A percentile compares a stretch with the other conserved stretches of the same genome.
Conservation (phyloP, 768 basidiomycete genomes). For the Lactarius sp. region DNA sequence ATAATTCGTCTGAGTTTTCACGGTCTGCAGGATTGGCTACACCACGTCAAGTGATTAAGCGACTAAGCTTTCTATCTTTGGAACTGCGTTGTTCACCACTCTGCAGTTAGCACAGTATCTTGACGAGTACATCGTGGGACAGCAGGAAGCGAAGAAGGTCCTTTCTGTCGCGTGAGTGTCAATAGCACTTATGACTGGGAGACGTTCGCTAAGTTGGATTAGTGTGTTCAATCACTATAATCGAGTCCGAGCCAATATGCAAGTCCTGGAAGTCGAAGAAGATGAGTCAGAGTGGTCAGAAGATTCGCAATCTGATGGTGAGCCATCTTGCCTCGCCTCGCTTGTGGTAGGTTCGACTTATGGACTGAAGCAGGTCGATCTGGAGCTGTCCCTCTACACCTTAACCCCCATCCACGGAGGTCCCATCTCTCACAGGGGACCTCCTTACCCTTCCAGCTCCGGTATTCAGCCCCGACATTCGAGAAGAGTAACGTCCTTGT, state of each 20-base stretch:
- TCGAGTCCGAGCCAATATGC: constrained; percentile 70
- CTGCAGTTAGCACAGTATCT: constrained; percentile 76
- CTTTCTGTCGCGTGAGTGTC: constrained; percentile 84
- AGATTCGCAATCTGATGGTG: constrained; percentile 30
- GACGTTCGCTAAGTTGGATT: background rate
- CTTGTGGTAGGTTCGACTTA: background rate
- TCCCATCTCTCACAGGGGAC: constrained; percentile 11
- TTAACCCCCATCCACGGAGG: constrained; percentile 53
- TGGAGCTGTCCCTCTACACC: constrained; percentile 45
- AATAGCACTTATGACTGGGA: background rate
- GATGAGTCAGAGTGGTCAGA: constrained; percentile 31
- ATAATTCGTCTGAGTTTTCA: constrained; percentile 10
- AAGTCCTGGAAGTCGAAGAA: constrained; percentile 41
- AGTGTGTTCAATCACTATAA: constrained; percentile 97
- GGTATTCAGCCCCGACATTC: constrained; percentile 52
- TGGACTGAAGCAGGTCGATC: constrained; percentile 28
- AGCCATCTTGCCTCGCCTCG: constrained; percentile 11
- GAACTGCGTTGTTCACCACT: constrained; percentile 1
- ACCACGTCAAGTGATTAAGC: constrained; percentile 42
- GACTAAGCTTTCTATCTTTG: background rate
- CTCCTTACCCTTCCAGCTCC: constrained; percentile 35
- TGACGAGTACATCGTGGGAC: constrained; percentile 86
- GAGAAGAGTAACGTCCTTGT: constrained; percentile 97
- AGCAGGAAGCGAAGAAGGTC: constrained; percentile 89
- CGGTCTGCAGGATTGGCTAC: constrained; percentile 35